Evolutionary conservation across 2,329 filamentous ascomycete species (phyloP).

Genomic region (Penicillium sp.): DNA sequence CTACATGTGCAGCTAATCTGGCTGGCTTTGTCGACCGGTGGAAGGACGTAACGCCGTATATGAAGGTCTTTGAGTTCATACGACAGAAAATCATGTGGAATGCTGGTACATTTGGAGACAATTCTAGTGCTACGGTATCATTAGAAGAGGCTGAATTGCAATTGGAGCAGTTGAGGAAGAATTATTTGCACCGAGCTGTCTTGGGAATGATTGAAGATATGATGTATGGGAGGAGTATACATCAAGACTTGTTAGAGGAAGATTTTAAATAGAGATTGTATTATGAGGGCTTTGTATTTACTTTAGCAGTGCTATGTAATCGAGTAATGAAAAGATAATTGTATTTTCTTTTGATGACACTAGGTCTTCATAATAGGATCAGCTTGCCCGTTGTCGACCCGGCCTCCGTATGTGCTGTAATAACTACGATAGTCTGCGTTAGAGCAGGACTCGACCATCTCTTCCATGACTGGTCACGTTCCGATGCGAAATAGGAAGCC

Average conservation of each 20-base stretch:
- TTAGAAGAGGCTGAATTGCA: conserved; percentile 17
- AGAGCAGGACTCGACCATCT: conserved; percentile 28
- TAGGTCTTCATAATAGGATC: conserved; percentile 20
- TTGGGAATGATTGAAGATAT: conserved; percentile 31
- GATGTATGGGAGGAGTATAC: conserved; percentile 15
- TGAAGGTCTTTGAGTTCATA: conserved; percentile 22
- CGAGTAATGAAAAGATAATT: neutral
- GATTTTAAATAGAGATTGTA: neutral
- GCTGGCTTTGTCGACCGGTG: conserved; percentile 25
- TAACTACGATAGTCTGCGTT: conserved; percentile 25
- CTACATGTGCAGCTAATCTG: conserved; percentile 21
- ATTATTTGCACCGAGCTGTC: conserved; percentile 25
- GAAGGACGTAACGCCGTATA: conserved; percentile 25
- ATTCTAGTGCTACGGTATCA: neutral
- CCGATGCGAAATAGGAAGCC: conserved; percentile 21
- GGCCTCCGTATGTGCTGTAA: conserved; percentile 15
- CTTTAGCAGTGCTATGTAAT: too few species aligned
- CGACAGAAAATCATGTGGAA: conserved; percentile 12
- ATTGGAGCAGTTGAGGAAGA: conserved; percentile 23
- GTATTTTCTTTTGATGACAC: neutral
- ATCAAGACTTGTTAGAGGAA: conserved; percentile 5
- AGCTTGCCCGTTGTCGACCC: conserved; percentile 20
- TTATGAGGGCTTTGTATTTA: neutral
- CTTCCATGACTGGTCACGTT: conserved; percentile 26
- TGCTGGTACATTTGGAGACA: neutral